These are phyloP conservation scores for Picea abies DNA, from an alignment of 83 land plant genomes.

Conservation along the genomic window DNA sequence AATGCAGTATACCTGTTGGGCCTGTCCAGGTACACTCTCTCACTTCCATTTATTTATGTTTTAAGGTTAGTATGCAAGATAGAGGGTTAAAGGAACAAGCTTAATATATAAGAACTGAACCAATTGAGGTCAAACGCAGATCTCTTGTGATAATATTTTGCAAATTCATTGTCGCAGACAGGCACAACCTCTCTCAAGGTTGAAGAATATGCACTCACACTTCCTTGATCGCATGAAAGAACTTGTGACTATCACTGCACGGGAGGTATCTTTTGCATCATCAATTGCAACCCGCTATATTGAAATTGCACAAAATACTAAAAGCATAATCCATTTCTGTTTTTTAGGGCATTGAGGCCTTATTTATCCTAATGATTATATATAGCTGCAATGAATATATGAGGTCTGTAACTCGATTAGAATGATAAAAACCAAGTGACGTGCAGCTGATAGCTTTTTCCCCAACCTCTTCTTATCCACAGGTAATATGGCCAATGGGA, in stretches of 20 bases:
- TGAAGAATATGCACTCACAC: constrained; percentile 40
- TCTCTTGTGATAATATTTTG: background rate
- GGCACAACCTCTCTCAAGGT: constrained; percentile 45
- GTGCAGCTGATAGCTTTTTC: background rate
- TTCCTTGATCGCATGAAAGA: constrained; percentile 43
- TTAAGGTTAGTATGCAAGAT: background rate
- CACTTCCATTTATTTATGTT: background rate
- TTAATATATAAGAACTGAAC: background rate
- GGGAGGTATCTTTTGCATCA: background rate
- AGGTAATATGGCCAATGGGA: background rate
- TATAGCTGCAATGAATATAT: background rate
- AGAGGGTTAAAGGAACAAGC: background rate
- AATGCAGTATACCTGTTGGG: constrained; percentile 59
- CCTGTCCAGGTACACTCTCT: constrained; percentile 53
- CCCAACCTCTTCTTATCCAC: background rate
- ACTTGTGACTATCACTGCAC: background rate
- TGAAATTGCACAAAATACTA: background rate
- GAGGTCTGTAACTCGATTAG: background rate
- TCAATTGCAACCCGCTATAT: background rate
- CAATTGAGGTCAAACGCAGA: background rate
- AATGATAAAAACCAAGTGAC: background rate
- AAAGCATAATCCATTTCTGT: background rate
- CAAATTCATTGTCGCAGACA: constrained; percentile 25
- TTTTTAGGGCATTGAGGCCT: background rate
- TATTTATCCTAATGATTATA: background rate